Base-by-base conservation (phyloP, 176 grass and related monocot genomes). In the Lolium perenne region DNA sequence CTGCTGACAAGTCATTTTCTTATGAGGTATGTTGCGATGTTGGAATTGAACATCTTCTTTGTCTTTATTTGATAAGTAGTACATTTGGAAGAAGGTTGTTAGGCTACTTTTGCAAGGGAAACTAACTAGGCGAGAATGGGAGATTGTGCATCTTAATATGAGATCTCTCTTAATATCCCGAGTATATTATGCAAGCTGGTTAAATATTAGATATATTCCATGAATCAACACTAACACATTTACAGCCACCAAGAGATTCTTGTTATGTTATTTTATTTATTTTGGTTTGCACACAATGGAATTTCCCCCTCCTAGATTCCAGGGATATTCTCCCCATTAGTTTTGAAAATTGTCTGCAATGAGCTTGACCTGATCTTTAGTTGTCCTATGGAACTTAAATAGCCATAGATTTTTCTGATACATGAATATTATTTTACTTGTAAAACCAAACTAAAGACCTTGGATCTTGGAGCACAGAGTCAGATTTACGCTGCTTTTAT, bases 21-120 rank as follows among this genome's bases (percentile, higher is more conserved):
- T 99, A 92, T 10, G 97, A 99, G 94, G 97, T 99, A 81, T 91
- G 90, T 76, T 21, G 18, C 67, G 73, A 51, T 54, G 90, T 76
- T 21, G 18, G 72, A 81, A 51, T 54, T 53, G 58, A 80, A 7
- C 56, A n/a, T 57, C 17, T 32, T 25, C 66, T n/a, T 8, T 3
- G 3, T 66, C 11, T 83, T 50, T 76, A 9, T 78, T 85, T 69
- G 3, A 67, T 23, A 54, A n/a, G n/a, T 29, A 22, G 20, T 26
- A 78, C 1, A 55, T 26, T 32, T 67, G 10, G 7, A 56, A 1
- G 48, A 21, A 46, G 17, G 1, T 2, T 11, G 5, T 20, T 82
- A 58, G 38, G 38, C 29, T 77, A 23, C 38, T 66, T 77, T 6
- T 62, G 18, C 18, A 18, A 55, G 45, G 0, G 18, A 35, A 84